These are phyloP conservation scores for Yamadazyma atlantica DNA, from an alignment of 1,139 yeast genomes.

Conservation along the genomic window DNA sequence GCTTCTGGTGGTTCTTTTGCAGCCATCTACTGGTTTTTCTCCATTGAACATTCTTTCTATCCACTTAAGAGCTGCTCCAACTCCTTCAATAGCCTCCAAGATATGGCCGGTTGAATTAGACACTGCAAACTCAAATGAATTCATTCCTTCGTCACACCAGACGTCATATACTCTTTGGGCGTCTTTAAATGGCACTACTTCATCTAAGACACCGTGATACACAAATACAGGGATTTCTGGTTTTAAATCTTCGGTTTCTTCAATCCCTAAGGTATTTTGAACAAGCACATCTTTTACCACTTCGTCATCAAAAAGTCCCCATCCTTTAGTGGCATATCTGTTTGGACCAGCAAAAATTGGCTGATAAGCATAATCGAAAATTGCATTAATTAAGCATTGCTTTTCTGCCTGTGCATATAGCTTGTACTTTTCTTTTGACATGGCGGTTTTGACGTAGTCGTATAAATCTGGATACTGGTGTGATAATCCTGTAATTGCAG, in stretches of 20 bases:
- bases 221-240: conserved; percentile 36
- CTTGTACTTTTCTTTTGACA: conserved; percentile 6
- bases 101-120: conserved; percentile 27
- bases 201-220: conserved; percentile 32
- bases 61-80: conserved; percentile 32
- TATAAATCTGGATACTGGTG: too few relatives aligned
- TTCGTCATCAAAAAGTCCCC: conserved; percentile 12
- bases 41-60: conserved; percentile 21
- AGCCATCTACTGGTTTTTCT: conserved; percentile 25
- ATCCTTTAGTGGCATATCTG: conserved; percentile 15
- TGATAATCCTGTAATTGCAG: conserved; percentile 27
- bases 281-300: conserved; percentile 13
- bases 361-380: conserved; percentile 12
- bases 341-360: conserved; percentile 19
- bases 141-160: conserved; percentile 32
- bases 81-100: conserved; percentile 24
- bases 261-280: conserved; percentile 19
- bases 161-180: conserved; percentile 24
- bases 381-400: conserved; percentile 12
- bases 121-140: conserved; percentile 27
- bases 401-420: conserved; percentile 14
- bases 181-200: conserved; percentile 27
- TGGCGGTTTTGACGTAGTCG: too few relatives aligned
- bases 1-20: conserved; percentile 20
- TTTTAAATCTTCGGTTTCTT: conserved; percentile 11